Conservation (phyloP, 352 stramenopile species). For the Salisapilia sapeloensis region DNA sequence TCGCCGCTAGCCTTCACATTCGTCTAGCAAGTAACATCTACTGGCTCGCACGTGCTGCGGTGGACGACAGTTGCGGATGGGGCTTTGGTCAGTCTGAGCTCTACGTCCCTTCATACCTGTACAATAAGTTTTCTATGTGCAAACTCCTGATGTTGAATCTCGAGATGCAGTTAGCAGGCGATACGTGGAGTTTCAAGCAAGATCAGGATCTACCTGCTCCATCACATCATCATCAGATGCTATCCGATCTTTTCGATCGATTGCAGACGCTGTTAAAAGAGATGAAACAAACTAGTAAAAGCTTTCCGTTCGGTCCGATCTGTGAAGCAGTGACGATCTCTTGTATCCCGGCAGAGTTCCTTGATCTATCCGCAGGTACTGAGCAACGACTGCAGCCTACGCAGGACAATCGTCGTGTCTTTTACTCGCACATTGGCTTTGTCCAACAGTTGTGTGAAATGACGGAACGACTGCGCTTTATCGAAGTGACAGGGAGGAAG, state of each 20-base stretch:
- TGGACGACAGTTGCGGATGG: conserved; percentile 68
- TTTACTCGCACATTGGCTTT: conserved; percentile 52
- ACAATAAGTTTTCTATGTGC: conserved; percentile 62
- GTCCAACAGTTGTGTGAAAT: conserved; percentile 56
- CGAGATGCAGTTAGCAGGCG: conserved; percentile 55
- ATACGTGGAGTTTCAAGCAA: conserved; percentile 35
- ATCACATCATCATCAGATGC: conserved; percentile 31
- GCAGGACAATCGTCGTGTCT: conserved; percentile 18
- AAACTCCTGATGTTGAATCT: conserved; percentile 72
- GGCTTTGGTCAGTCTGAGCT: conserved; percentile 65
- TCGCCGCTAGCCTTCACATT: conserved; percentile 54
- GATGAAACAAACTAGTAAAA: neutral
- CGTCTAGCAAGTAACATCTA: conserved; percentile 67
- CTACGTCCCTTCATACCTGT: conserved; percentile 57
- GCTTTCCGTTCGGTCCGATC: conserved; percentile 25
- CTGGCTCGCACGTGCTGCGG: conserved; percentile 53
- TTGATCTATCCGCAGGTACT: conserved; percentile 18
- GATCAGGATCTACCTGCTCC: conserved; percentile 53
- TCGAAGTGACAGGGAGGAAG: conserved; percentile 35
- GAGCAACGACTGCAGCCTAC: conserved; percentile 5
- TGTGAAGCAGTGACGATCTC: conserved; percentile 31
- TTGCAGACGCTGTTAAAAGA: conserved; percentile 23
- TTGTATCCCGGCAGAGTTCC: conserved; percentile 23
- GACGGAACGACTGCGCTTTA: conserved; percentile 52
- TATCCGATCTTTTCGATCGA: conserved; percentile 45